These are phyloP conservation scores for Zymoseptoria tritici DNA, from an alignment of 2,329 filamentous ascomycete genomes.

Conservation along the genomic window DNA sequence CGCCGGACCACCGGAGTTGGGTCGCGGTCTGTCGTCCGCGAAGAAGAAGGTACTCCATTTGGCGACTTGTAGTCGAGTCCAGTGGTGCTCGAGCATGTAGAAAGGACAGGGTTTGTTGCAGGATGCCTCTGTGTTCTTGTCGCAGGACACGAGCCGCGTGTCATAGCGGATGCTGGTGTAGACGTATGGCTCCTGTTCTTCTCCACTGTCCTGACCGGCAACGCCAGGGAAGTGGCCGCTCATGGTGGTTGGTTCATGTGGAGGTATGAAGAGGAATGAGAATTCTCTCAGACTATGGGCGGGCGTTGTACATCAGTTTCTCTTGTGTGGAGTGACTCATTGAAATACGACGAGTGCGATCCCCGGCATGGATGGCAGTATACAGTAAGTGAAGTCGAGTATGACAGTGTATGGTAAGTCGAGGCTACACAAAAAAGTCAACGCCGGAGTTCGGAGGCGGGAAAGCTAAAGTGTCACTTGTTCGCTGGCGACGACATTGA, in stretches of 20 bases:
- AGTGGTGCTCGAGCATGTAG: constrained; percentile 34
- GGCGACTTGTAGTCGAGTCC: constrained; percentile 37
- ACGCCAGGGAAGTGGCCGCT: constrained; percentile 13
- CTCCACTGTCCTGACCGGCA: background rate
- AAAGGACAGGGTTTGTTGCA: constrained; percentile 30
- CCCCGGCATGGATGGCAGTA: background rate
- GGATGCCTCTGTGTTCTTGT: constrained; percentile 23
- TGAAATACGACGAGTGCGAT: background rate
- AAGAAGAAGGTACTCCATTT: constrained; percentile 50
- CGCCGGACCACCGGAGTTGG: constrained; percentile 38
- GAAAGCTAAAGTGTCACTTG: background rate
- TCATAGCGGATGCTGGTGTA: constrained; percentile 52
- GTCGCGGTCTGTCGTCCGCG: constrained; percentile 64
- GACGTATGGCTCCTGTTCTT: constrained; percentile 14
- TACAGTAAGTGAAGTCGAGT: background rate
- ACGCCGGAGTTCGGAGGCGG: background rate
- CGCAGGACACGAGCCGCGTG: constrained; percentile 41
- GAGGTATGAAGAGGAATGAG: background rate
- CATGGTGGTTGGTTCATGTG: constrained; percentile 7
- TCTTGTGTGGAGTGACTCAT: background rate
- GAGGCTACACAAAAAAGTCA: background rate
- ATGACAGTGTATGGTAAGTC: background rate
- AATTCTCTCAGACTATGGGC: background rate
- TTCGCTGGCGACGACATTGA: too few species aligned
- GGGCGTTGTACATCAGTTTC: background rate